Conservation (phyloP, 768 basidiomycete species). For the Mycena floridula region DNA sequence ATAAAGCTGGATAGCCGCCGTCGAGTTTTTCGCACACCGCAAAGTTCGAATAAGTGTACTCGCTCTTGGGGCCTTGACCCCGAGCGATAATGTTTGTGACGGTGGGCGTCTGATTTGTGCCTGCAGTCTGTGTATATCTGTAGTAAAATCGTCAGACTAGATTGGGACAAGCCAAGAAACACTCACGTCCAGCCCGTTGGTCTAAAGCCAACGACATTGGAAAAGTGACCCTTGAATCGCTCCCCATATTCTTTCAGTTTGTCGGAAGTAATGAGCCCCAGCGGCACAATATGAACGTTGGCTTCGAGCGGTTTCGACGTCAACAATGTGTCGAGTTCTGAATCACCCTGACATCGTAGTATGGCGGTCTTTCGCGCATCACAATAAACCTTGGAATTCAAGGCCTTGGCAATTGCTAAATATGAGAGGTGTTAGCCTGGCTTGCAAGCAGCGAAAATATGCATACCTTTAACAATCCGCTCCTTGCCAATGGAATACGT, state of each 20-base stretch:
- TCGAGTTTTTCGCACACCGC: slow-evolving; percentile 65
- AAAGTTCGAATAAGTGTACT: slow-evolving; percentile 70
- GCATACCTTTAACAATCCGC: slow-evolving; percentile 86
- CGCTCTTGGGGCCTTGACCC: slow-evolving; percentile 43
- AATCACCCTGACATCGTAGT: slow-evolving; percentile 78
- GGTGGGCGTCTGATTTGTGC: slow-evolving; percentile 55
- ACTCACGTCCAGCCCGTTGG: slow-evolving; percentile 97
- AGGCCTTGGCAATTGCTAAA: slow-evolving; percentile 73
- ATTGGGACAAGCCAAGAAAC: background rate
- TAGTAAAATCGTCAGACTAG: background rate
- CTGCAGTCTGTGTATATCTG: slow-evolving; percentile 64
- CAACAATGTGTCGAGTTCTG: slow-evolving; percentile 72
- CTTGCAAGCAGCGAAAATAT: background rate
- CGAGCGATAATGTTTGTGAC: slow-evolving; percentile 64
- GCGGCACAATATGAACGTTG: slow-evolving; percentile 80
- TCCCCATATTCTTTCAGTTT: slow-evolving; percentile 71
- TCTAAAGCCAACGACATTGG: slow-evolving; percentile 72
- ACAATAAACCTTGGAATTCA: slow-evolving; percentile 83
- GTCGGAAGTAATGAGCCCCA: slow-evolving; percentile 71
- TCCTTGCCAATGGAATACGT: slow-evolving; percentile 99
- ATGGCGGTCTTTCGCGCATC: slow-evolving; percentile 80
- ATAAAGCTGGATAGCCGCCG: slow-evolving; percentile 61
- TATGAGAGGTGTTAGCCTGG: slow-evolving; percentile 1
- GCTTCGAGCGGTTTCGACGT: slow-evolving; percentile 72
- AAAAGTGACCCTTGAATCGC: slow-evolving; percentile 66